Conservation (phyloP, 768 basidiomycete species). For the Mycena belliarum region DNA sequence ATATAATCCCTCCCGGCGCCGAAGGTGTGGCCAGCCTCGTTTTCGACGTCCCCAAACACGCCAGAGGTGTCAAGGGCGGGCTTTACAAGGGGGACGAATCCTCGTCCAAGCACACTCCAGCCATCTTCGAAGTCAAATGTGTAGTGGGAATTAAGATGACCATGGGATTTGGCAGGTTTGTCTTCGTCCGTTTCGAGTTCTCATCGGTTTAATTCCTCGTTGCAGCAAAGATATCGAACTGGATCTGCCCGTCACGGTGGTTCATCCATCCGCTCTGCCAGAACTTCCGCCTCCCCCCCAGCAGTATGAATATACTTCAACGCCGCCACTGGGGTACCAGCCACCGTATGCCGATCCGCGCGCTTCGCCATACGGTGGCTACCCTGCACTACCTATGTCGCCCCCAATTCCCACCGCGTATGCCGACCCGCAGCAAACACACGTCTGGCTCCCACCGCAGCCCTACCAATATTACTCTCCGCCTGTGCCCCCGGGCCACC, state of each 20-base stretch:
- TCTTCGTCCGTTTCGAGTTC: slow-evolving; percentile 4
- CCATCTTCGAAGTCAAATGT: slow-evolving; percentile 72
- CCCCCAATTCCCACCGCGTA: slow-evolving; percentile 40
- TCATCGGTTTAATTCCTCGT: slow-evolving; percentile 7
- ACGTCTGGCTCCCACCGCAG: slow-evolving; percentile 51
- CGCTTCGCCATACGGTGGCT: slow-evolving; percentile 34
- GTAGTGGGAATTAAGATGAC: slow-evolving; percentile 59
- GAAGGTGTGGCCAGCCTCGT: slow-evolving; percentile 82
- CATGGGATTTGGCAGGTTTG: slow-evolving; percentile 74
- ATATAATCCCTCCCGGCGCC: slow-evolving; percentile 67
- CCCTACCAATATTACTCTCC: slow-evolving; percentile 33
- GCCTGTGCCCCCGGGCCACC: slow-evolving; percentile 22
- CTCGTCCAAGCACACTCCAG: slow-evolving; percentile 40
- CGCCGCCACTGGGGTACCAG: slow-evolving; percentile 22
- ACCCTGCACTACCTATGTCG: slow-evolving; percentile 39
- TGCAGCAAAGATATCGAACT: slow-evolving; percentile 71
- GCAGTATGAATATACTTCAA: slow-evolving; percentile 11
- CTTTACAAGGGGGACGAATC: slow-evolving; percentile 53
- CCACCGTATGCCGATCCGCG: slow-evolving; percentile 24
- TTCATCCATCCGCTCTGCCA: slow-evolving; percentile 64
- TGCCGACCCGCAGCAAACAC: slow-evolving; percentile 41
- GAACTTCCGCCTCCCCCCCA: slow-evolving; percentile 31
- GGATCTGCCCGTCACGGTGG: slow-evolving; percentile 61
- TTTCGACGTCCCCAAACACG: slow-evolving; percentile 72
- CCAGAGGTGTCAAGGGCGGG: slow-evolving; percentile 67